Percentiles rank a stretch among this genome's conserved stretches.
Evolutionary conservation across 352 stramenopile species (phyloP).

Genomic region (Phytophthora parvispora): DNA sequence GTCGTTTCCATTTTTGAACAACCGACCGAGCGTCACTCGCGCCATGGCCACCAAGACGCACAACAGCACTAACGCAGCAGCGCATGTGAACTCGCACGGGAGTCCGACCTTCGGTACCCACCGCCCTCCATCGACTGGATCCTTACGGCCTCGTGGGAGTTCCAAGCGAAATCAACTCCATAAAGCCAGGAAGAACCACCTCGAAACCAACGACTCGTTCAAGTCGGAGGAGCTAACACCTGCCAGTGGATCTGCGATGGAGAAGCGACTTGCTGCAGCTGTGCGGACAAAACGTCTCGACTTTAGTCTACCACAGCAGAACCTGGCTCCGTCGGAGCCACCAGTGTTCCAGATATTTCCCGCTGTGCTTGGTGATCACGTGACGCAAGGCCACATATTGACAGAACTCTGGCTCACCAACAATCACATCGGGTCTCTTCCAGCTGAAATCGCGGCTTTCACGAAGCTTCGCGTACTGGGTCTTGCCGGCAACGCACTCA

Average conservation of each 20-base stretch:
- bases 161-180: conserved; percentile 21
- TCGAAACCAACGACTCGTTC: not conserved
- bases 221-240: conserved; percentile 4
- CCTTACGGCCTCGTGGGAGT: conserved; percentile 10
- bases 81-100: not conserved
- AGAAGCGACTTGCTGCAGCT: conserved; percentile 38
- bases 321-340: not conserved
- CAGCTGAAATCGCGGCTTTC: conserved; percentile 57
- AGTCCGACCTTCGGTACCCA: conserved; percentile 3
- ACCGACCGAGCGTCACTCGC: too few relatives aligned
- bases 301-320: conserved; percentile 38
- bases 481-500: conserved; percentile 65
- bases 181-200: conserved; percentile 20
- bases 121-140: conserved; percentile 2
- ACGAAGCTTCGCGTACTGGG: conserved; percentile 64
- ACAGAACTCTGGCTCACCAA: conserved; percentile 79
- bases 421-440: conserved; percentile 51
- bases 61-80: not conserved
- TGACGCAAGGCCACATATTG: conserved; percentile 43
- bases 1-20: too few relatives aligned
- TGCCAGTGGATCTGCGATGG: conserved; percentile 14
- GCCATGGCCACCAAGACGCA: conserved; percentile 11
- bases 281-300: conserved; percentile 46
- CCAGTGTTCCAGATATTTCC: conserved; percentile 52
- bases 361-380: conserved; percentile 41